Base-by-base conservation (phyloP, 257 asterid species). In the Scutellaria minor region DNA sequence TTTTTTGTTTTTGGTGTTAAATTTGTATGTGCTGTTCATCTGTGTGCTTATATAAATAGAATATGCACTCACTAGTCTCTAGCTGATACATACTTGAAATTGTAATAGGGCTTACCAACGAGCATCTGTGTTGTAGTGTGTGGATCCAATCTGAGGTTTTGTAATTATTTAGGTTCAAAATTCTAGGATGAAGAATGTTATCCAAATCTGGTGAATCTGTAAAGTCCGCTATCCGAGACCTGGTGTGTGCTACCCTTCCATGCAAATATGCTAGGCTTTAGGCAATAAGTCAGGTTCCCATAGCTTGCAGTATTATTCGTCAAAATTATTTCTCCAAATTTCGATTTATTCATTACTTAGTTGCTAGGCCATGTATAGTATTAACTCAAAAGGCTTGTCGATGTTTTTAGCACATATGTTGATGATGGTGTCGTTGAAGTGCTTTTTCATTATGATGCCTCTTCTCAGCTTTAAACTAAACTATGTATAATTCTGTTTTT, bases 231-330 rank as follows among this genome's bases (percentile, higher is more conserved):
- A 5, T 27, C 12, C 24, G 35, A 44, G 57, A 64, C 59, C 73
- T 27, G 77, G 72, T 71, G 72, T 71, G 67, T 37, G 13, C 14
- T 54, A 14, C 44, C 44, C 59, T 74, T 57, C 35, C 62, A 41
- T 12, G 55, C 69, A 41, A 72, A 51, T 50, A 52, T 58, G 47
- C 27, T 62, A 55, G 60, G 51, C 35, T 15, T 63, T 52, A 68
- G 71, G 71, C 68, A 76, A 61, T 68, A 56, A 72, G 40, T 63
- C 7, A 7, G 59, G 65, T 76, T 50, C 46, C 22, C 1, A 27
- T 61, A 74, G 73, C 68, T 71, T 68, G 56, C 56, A 66, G 59
- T 66, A 40, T 64, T 56, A 60, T 72, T 55, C 41, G 47, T 75
- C 15, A 53, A 45, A 53, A 53, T 70, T 67, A 62, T 76, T 48